Evolutionary conservation across 2,329 filamentous ascomycete genomes (phyloP).

Genomic region (Neopestalotiopsis sp.): DNA sequence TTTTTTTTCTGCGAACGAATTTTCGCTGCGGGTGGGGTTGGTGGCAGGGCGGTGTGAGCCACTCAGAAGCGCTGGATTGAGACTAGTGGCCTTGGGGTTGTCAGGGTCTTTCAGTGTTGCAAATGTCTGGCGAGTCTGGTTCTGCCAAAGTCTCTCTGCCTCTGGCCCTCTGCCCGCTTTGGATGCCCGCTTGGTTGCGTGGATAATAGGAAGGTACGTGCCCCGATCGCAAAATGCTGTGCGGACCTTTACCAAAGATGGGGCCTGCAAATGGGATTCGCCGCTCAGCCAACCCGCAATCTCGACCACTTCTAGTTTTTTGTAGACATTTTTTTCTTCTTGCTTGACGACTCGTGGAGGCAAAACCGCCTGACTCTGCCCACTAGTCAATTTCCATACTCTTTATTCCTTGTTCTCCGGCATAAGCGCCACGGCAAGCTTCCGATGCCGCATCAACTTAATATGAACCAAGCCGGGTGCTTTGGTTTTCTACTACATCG

Average conservation of each 20-base stretch:
- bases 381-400: not conserved
- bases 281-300: not conserved
- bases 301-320: not conserved
- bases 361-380: conserved; percentile 3
- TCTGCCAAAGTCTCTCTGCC: too few relatives aligned
- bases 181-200: not conserved
- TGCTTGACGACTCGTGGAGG: conserved; percentile 12
- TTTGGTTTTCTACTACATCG: too few relatives aligned
- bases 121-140: not conserved
- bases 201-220: not conserved
- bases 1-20: conserved; percentile 17
- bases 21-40: conserved; percentile 16
- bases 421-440: not conserved
- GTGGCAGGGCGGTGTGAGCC: conserved; percentile 15
- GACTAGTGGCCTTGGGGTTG: conserved; percentile 11
- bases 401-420: not conserved
- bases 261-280: conserved; percentile 12
- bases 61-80: conserved; percentile 9
- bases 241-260: not conserved
- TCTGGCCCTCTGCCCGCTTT: not conserved
- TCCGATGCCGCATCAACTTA: not conserved
- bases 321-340: not conserved
- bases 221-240: not conserved
- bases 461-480: not conserved
- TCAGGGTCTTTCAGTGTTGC: not conserved